phyloP scores from a whole-genome alignment of 495 filamentous ascomycete species.

The Saxispiralis lemnorum region DNA sequence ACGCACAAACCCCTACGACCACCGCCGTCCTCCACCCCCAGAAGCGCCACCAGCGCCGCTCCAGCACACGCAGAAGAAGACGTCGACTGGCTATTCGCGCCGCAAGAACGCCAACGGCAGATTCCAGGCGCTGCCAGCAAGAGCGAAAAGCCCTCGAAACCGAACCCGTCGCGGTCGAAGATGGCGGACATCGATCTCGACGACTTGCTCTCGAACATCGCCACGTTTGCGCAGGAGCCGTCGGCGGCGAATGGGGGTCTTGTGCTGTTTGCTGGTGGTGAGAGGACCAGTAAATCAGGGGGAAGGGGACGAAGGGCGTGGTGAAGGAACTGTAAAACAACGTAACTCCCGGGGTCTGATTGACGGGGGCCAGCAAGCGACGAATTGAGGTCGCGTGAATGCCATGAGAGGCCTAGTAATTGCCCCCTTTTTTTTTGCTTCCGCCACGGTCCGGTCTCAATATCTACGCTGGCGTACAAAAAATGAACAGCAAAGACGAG shows the following conservation, averaged over 20 bases:
- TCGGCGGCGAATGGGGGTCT: not conserved
- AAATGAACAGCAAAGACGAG: no score
- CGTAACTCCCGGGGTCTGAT: no score
- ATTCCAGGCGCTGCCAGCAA: not conserved
- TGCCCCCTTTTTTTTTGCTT: no score
- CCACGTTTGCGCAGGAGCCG: not conserved
- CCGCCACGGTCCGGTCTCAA: no score
- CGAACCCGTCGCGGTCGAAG: not conserved
- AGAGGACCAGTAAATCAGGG: not conserved
- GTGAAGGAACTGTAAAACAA: not conserved
- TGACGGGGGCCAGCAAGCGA: no score
- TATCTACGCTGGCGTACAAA: no score
- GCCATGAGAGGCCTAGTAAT: no score
- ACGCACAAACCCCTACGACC: no score
- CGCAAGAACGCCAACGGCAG: not conserved
- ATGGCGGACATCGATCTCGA: conserved; percentile 11
- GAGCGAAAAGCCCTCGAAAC: not conserved
- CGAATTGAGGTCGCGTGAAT: no score
- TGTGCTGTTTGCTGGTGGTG: no score
- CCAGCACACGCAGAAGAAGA: not conserved
- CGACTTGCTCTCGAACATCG: conserved; percentile 12
- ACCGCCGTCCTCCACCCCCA: no score
- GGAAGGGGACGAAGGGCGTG: not conserved
- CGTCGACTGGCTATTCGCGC: conserved; percentile 7
- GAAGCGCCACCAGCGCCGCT: no score